A percentile compares a stretch with the other conserved stretches of the same genome.
Evolutionary conservation across 2,329 filamentous ascomycete genomes (phyloP).

Genomic region (Aureobasidium zeae): DNA sequence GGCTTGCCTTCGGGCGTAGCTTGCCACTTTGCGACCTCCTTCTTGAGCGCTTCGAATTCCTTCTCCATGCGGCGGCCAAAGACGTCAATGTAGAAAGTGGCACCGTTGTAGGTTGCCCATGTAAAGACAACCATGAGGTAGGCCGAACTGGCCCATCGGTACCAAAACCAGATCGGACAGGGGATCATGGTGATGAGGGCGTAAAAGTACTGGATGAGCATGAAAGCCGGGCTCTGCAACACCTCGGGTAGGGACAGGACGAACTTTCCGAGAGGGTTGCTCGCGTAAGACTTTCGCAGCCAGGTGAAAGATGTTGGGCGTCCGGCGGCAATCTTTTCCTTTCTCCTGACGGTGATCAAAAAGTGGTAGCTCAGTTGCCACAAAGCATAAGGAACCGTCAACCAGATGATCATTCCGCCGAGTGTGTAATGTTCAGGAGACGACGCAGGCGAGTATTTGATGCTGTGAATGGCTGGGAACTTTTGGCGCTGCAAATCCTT

Average conservation of each 20-base stretch:
- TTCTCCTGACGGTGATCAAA: conserved; percentile 87
- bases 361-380: conserved; percentile 95
- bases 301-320: conserved; percentile 96
- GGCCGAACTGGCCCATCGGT: conserved; percentile 62
- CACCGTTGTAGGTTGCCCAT: conserved; percentile 94
- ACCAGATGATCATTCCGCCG: conserved; percentile 84
- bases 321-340: conserved; percentile 90
- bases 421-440: conserved; percentile 73
- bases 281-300: conserved; percentile 84
- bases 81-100: conserved; percentile 96
- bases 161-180: conserved; percentile 91
- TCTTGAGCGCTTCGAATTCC: conserved; percentile 80
- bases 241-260: conserved; percentile 67
- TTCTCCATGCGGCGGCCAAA: conserved; percentile 96
- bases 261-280: conserved; percentile 76
- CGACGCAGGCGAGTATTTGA: conserved; percentile 60
- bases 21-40: conserved; percentile 86
- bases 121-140: conserved; percentile 80
- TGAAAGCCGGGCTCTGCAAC: conserved; percentile 83
- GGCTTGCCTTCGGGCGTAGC: conserved; percentile 26
- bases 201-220: conserved; percentile 90
- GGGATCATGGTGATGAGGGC: conserved; percentile 89
- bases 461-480: conserved; percentile 78
- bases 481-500: conserved; percentile 54
- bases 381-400: conserved; percentile 79